Percentiles rank a stretch among this genome's conserved stretches.
phyloP scores from a whole-genome alignment of 2,329 filamentous ascomycete species.

The Daldinia eschscholtzii region DNA sequence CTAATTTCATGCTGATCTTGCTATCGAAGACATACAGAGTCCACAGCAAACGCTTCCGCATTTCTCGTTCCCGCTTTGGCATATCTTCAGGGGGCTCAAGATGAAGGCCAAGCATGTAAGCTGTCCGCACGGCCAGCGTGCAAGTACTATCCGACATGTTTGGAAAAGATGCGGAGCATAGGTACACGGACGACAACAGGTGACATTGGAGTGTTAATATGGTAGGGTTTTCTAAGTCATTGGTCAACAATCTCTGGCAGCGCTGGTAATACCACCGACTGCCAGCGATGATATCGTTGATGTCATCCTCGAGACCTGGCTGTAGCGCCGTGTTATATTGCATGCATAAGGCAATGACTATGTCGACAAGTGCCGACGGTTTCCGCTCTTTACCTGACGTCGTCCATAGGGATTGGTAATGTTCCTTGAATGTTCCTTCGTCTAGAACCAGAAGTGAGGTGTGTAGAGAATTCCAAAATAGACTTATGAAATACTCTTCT shows the following conservation, averaged over 20 bases:
- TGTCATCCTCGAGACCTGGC: conserved; percentile 10
- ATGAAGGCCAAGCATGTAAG: conserved; percentile 40
- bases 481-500: conserved; percentile 57
- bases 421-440: conserved; percentile 57
- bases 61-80: conserved; percentile 29
- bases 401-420: conserved; percentile 59
- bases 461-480: conserved; percentile 63
- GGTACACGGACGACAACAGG: conserved; percentile 31
- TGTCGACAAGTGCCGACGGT: conserved; percentile 63
- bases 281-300: conserved; percentile 22
- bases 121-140: conserved; percentile 35
- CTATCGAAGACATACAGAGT: conserved; percentile 34
- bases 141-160: conserved; percentile 39
- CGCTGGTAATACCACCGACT: conserved; percentile 38
- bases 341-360: conserved; percentile 64
- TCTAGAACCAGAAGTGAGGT: conserved; percentile 58
- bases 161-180: conserved; percentile 34
- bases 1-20: conserved; percentile 40
- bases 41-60: conserved; percentile 36
- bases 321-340: conserved; percentile 56
- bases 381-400: conserved; percentile 48
- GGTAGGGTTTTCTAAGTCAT: conserved; percentile 35
- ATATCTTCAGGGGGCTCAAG: conserved; percentile 32
- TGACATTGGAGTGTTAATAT: conserved; percentile 37
- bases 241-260: conserved; percentile 36